Base-by-base conservation (phyloP, 2,329 filamentous ascomycete species). In the Biscogniauxia marginata region DNA sequence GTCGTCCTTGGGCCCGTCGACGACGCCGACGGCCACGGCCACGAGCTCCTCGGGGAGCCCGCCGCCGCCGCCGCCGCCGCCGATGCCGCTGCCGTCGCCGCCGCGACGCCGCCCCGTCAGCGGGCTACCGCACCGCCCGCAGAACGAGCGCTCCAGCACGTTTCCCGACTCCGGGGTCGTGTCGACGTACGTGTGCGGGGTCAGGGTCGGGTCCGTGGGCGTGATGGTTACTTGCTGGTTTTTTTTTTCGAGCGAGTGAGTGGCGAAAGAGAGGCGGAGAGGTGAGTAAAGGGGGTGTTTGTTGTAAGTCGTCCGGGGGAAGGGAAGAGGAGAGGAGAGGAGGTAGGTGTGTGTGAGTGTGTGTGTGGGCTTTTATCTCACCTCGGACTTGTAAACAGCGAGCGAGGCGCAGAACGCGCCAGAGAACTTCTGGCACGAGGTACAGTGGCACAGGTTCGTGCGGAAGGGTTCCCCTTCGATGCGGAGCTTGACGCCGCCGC, bases 361-460 rank as follows among this genome's bases (percentile, higher is more conserved):
- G 4, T 44, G 39, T 16, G 18, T n/a, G 39, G 7, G 39, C 6
- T 44, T 19, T 44, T 19, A 6, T 44, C 55, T 30, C 56, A 64
- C 67, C 50, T 65, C 62, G 24, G 45, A n/a, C 18, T 54, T 56
- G 51, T 58, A 69, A n/a, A n/a, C 55, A 24, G 54, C 63, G n/a
- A 63, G 21, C 9, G 57, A 49, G 7, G 49, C 56, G 24, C 62
- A 65, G 4, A 55, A n/a, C 5, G 18, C 44, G 9, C 64, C 66
- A 2, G 56, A 53, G 18, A 11, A 25, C 39, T 69, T 68, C 56
- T 68, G 65, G 56, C 65, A 69, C 21, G 64, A 57, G 16, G 25
- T 54, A 57, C 66, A 69, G 55, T 69, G 65, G 56, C 67, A 70
- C 19, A 66, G 45, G 43, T 64, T 65, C n/a, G 47, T 56, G 34